Evolutionary conservation across 495 filamentous ascomycete species (phyloP), one percentile per base, ranked within the genome.

Genomic region (Lasiosphaeria ovina): DNA sequence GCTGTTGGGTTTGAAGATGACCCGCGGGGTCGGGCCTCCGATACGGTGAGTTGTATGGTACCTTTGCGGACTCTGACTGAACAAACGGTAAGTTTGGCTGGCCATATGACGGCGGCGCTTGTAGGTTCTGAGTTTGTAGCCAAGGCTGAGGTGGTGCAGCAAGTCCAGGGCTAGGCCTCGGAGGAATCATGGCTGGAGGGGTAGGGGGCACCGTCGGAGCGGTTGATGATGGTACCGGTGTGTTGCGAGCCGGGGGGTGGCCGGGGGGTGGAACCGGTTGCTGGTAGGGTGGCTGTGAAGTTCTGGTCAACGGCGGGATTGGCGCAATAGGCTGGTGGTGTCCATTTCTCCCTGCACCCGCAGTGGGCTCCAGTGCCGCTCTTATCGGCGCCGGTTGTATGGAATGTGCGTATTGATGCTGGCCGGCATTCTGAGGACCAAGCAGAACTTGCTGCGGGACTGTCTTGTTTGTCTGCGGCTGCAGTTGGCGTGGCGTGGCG

Each of bases 31-130:
- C 67, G 6, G 77, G 65, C 31, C 76, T 74, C 40, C 74, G 79
- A 48, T 77, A 73, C 12, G 74, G 71, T n/a, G 77, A 77, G 59
- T 59, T 75, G 53, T 77, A 79, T 1, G 36, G 59, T 24, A 24
- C 24, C 50, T 63, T 67, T 5, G 65, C 65, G 34, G 65, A 61
- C 31, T 69, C 66, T 44, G 72, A 69, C 16, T 60, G 55, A 3
- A 24, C 17, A 40, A 54, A 36, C 0, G 40, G 35, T 5, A 54
- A 11, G 5, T 31, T 36, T 7, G 65, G 62, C 61, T 68, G 70
- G 17, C 58, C 59, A 55, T 69, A 76, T 31, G 74, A 58, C 31
- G 66, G 54, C 6, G 67, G 69, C 35, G 66, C 51, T 47, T 70
- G 69, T 14, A 67, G 35, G 33, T 54, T 54, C 16, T 40, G 51